Evolutionary conservation across 345 rosid genomes (phyloP).

Genomic region (Lepidium sativum): DNA sequence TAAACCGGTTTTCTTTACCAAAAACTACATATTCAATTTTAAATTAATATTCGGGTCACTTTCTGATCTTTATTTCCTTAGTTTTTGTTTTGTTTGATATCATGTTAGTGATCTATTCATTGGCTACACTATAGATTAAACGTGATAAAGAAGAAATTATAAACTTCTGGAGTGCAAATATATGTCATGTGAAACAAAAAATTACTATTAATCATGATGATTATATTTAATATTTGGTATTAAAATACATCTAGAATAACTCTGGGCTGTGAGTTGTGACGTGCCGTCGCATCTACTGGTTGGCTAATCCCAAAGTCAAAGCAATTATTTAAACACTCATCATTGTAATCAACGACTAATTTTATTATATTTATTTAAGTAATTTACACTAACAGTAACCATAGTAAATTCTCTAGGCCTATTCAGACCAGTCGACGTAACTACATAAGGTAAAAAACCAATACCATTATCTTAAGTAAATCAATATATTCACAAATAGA

Average conservation of each 20-base stretch:
- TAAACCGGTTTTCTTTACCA: neutral
- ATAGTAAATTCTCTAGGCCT: too few relatives aligned
- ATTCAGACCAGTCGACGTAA: neutral
- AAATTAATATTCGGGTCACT: neutral
- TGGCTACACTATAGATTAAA: neutral
- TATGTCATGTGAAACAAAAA: neutral
- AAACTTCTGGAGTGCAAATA: neutral
- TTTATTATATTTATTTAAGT: neutral
- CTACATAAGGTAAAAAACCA: neutral
- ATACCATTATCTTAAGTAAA: neutral
- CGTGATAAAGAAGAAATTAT: neutral
- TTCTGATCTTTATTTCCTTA: neutral
- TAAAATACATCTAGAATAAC: conserved; percentile 17
- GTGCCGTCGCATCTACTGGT: conserved; percentile 34
- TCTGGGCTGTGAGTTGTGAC: conserved; percentile 10
- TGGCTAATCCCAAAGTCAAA: conserved; percentile 30
- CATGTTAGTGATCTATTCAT: too few relatives aligned
- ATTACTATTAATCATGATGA: neutral
- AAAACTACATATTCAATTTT: neutral
- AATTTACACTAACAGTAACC: neutral
- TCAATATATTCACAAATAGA: neutral
- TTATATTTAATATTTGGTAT: neutral
- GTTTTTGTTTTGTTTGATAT: too few relatives aligned
- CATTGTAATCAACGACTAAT: conserved; percentile 26
- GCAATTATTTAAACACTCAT: conserved; percentile 20